Percentiles rank a stretch among this genome's conserved stretches.
Conservation (phyloP, 179 eudicot species). For the Silene coronaria region DNA sequence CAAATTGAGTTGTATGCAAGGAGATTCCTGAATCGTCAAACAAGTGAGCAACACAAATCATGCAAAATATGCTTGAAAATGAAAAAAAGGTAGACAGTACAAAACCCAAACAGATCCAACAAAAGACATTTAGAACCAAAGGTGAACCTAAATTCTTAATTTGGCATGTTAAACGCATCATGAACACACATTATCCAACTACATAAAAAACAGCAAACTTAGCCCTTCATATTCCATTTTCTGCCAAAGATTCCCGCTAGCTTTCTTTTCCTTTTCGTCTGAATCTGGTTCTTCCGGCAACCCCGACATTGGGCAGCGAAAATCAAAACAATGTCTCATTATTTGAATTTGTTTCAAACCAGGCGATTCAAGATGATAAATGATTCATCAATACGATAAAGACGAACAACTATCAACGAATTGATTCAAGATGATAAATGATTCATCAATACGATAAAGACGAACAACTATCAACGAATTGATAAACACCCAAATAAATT, state of each 20-base stretch:
- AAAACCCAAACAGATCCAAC: not conserved
- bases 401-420: too few species aligned
- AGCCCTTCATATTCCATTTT: too few species aligned
- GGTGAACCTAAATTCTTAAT: slow-evolving; percentile 5
- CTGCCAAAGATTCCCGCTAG: too few species aligned
- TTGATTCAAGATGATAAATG: too few species aligned
- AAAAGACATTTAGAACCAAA: not conserved
- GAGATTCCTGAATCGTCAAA: not conserved
- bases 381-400: too few species aligned
- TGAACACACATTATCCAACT: not conserved
- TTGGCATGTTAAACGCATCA: not conserved
- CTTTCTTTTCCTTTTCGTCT: too few species aligned
- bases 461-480: too few species aligned
- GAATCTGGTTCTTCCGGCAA: too few species aligned
- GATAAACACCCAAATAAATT: too few species aligned
- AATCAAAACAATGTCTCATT: not conserved
- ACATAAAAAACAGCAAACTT: not conserved
- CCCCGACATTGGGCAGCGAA: not conserved
- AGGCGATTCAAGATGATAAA: too few species aligned
- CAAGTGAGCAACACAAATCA: not conserved
- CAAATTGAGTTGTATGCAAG: not conserved
- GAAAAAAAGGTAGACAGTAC: not conserved
- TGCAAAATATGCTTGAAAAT: not conserved
- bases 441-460: too few species aligned
- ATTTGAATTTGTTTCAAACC: too few species aligned